A percentile compares a stretch with the other conserved stretches of the same genome.
Conservation (phyloP, 139 green algal species). For the Astrephomene gubernaculifera region DNA sequence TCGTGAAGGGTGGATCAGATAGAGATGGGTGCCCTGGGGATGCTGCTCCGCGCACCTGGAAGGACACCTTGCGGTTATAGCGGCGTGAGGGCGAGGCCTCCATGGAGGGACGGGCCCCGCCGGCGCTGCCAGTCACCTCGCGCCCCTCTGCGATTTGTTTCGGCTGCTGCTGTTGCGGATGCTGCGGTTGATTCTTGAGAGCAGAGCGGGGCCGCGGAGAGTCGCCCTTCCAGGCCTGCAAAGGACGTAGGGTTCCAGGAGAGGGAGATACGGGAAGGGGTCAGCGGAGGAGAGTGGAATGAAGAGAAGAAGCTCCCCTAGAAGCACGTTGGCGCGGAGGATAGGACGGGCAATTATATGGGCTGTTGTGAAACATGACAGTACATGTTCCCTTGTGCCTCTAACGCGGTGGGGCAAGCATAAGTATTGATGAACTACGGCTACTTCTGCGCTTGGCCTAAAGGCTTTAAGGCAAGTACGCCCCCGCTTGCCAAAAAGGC, state of each 20-base stretch:
- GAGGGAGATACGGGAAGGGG: not conserved
- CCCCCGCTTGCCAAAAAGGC: too few species aligned
- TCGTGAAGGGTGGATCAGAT: not conserved
- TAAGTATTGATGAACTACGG: too few species aligned
- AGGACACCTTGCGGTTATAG: constrained; percentile 26
- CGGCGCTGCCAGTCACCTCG: not conserved
- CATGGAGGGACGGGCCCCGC: too few species aligned
- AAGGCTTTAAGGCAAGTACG: too few species aligned
- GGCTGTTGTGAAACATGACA: too few species aligned
- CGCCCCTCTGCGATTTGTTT: too few species aligned
- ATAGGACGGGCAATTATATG: not conserved
- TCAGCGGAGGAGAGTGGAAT: not conserved
- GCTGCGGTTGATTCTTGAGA: too few species aligned
- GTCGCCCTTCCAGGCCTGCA: constrained; percentile 15
- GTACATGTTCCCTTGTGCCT: too few species aligned
- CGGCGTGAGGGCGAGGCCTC: constrained; percentile 22
- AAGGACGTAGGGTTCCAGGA: not conserved
- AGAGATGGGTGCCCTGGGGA: not conserved
- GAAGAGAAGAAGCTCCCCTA: not conserved
- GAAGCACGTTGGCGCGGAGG: not conserved
- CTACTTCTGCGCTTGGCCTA: too few species aligned
- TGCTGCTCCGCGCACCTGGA: not conserved
- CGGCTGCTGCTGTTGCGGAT: constrained; percentile 26
- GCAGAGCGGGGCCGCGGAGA: constrained; percentile 24
- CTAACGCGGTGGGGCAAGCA: too few species aligned